Base-by-base conservation (phyloP, 495 filamentous ascomycete species). In the Penicillium argentinense region DNA sequence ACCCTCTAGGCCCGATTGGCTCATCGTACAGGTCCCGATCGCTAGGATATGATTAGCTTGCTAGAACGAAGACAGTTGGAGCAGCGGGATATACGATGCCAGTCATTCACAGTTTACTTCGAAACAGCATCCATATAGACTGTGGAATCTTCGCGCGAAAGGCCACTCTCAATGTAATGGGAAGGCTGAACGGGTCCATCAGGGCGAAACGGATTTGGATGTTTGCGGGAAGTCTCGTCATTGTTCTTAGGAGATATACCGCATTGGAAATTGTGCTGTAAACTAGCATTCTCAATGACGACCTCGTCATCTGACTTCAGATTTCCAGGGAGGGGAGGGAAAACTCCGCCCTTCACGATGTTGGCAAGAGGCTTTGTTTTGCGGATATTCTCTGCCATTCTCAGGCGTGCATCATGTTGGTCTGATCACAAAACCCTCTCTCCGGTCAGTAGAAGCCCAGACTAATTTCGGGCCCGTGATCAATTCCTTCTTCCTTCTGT, bases 21-120 rank as follows among this genome's bases (percentile, higher is more conserved):
- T 72, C 78, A 83, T 80, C 0, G 76, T 68, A 44, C 75, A 80
- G 0, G 76, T 82, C 1, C 80, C 78, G 4, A 75, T 50, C 0
- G 75, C 50, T 54, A 13, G 11, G 19, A 26, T 39, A 26, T 26
- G 39, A 45, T 47, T 41, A 36, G 51, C 43, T 43, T 38, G 18
- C 44, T 14, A 16, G 9, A 30, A 5, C 13, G 9, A 12, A 12
- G 13, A 13, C 36, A 22, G 18, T 14, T 0, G 14, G 7, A 11
- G 0, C 21, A 19, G 33, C 5, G 14, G 11, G 13, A 57, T 56
- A 9, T 50, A 63, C 56, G 51, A 26, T 66, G 74, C 72, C 72
- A 78, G 41, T 54, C 66, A n/a, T 63, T 67, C 17, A 69, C 46
- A 5, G 64, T 72, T 32, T 58, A 70, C 14, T 68, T 53, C 9